Base-by-base conservation (phyloP, 148 eudicot genomes). In the Spergularia marina region DNA sequence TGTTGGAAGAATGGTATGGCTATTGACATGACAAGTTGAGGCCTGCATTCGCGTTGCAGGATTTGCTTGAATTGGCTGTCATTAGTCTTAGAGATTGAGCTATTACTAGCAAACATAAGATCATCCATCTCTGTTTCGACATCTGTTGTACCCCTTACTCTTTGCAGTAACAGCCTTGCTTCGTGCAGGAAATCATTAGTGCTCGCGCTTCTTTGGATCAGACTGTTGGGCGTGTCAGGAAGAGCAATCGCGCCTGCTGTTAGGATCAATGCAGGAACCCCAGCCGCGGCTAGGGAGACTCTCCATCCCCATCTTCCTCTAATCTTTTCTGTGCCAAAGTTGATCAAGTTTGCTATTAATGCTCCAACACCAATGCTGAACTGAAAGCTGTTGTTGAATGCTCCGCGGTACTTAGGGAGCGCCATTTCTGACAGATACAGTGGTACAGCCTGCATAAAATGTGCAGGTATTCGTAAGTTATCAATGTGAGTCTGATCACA, bases 391-490 rank as follows among this genome's bases (percentile, higher is more conserved):
- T 57, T 84, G 87, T 81, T 90, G 80, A 90, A 77, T 67, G 91
- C 91, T 78, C 94, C 94, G 1, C 91, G 80, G 74, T 76, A 81
- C 54, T 63, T 77, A 3, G 88, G 61, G 2, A 89, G 94, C 30
- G 94, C 94, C 89, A 90, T 86, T 77, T 90, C 94, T 61, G 94
- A 87, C 36, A 89, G 81, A 53, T 89, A 89, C 15, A 89, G 57
- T 16, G 93, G 93, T 13, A 83, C 87, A 30, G 93, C 72, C 93
- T 89, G 82, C 76, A 78, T 13, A 60, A 15, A 12, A 71, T 15
- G 62, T 53, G 15, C 60, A 77, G 9, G 20, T 56, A 7, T 39
- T 18, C 25, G 1, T 23, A 23, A 23, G 25, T 1, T 23, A 23
- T 30, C 30, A n/a, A 16, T 52, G 40, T 53, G 40, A n/a, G 51